Evolutionary conservation across 176 grass and related monocot species (phyloP), one percentile per base, ranked within the genome.

Genomic region (Aegilops tauschii): DNA sequence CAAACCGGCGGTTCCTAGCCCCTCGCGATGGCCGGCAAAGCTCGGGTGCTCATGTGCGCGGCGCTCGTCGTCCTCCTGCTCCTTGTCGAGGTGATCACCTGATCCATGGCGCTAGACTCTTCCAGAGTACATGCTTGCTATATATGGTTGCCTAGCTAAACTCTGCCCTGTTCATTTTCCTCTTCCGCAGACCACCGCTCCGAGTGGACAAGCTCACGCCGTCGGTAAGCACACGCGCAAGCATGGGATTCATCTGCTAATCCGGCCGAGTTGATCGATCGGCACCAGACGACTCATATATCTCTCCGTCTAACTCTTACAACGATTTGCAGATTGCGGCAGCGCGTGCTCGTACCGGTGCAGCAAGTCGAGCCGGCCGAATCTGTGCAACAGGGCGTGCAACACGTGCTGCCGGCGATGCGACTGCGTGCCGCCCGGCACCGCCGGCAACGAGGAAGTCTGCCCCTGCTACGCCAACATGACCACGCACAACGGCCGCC

Each of bases 401-500:
- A 68, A 65, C 76, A 88, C 93, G 65, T 97, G 95, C 87, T 97
- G 95, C 63, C 45, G 67, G 69, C 84, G 91, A 42, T 97, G 95
- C 79, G 31, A 79, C 61, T 97, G 95, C 82, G 93, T 95, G 62
- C 95, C 95, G 20, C 89, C 90, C 21, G 95, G 95, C 30, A 93
- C 95, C 75, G 76, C 81, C 65, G 95, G 89, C 82, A 93, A 97
- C 95, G 87, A 88, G 77, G 21, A 92, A 37, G 82, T 86, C 66
- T 97, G 91, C 59, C 93, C 95, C 65, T 95, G 95, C 90, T 97
- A 95, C 84, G 95, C 91, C 79, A 70, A 90, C 84, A 93, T 95
- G 88, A 91, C 50, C 45, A 95, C 93, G 50, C 89, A 93, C n/a
- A 23, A 84, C 6, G 85, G 89, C 31, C 65, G 61, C 39, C 92